Evolutionary conservation across 2,329 filamentous ascomycete species (phyloP), one percentile per base, ranked within the genome.

Genomic region (Teratosphaeria nubilosa): DNA sequence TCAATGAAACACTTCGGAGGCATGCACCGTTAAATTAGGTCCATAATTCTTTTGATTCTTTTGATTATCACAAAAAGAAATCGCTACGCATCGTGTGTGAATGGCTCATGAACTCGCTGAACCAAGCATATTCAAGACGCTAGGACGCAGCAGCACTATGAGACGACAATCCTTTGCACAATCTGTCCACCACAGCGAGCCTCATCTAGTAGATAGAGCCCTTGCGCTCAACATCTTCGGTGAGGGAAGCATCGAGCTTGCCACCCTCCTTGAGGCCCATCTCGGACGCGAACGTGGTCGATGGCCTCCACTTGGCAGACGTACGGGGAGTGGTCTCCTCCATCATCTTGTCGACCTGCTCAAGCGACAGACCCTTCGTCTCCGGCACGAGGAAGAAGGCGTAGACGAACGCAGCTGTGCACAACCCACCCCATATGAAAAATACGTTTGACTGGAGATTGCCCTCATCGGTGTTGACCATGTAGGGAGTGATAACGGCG

Each of bases 281-380:
- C 57, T 69, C 63, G 54, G 60, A 60, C 32, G 70, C 69, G 60
- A 69, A 72, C 54, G 69, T 71, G 55, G 66, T 68, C 55, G 70
- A 74, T 54, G 69, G 69, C 58, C 58, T 63, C 56, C 90, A 94
- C 76, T 84, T 86, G 75, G 83, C 77, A 2, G 87, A 91, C 20
- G 82, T 90, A 64, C 87, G 84, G 41, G 90, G 87, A 22, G 83
- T 90, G 45, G 83, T 85, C 83, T 95, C 88, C 78, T 91, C 88
- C 80, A 94, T 84, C 89, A 95, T 92, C 80, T 84, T 85, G 78
- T 90, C 87, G 69, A 90, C 86, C 77, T 90, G 86, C 77, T 90
- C 87, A 51, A 90, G 84, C 56, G 86, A 86, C 53, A 90, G 80
- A 58, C 87, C 87, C 81, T 69, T 69, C 58, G 68, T 70, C 60